Conservation (phyloP, 2,329 filamentous ascomycete species). For the Lasiodiplodia sp. region DNA sequence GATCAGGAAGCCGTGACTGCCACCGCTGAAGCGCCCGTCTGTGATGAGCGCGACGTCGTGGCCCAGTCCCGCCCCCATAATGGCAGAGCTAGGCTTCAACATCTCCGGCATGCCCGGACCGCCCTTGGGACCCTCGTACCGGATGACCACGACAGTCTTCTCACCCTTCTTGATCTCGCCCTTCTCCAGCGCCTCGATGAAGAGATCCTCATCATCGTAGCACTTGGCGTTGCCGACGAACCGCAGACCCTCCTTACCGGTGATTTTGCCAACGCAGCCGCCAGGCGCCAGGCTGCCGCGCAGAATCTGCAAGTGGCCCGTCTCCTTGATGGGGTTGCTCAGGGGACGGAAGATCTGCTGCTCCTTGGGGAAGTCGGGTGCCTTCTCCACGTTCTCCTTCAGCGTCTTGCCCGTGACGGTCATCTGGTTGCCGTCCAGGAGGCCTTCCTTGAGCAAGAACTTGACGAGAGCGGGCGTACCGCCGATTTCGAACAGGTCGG, state of each 20-base stretch:
- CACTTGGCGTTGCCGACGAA: conserved; percentile 75
- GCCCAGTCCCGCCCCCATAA: conserved; percentile 77
- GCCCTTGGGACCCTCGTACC: conserved; percentile 76
- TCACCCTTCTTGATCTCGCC: conserved; percentile 77
- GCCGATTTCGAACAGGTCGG: conserved; percentile 66
- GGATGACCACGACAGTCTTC: conserved; percentile 78
- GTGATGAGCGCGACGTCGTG: conserved; percentile 78
- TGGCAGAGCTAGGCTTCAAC: conserved; percentile 74
- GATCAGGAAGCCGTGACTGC: conserved; percentile 85
- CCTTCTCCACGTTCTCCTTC: conserved; percentile 60
- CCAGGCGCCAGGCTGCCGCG: conserved; percentile 73
- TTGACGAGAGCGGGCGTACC: conserved; percentile 59
- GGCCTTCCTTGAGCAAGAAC: conserved; percentile 57
- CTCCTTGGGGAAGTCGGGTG: conserved; percentile 69
- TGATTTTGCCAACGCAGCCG: conserved; percentile 77
- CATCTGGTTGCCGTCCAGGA: conserved; percentile 56
- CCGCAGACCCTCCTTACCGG: conserved; percentile 73
- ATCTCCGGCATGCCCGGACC: conserved; percentile 79
- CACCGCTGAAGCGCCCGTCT: conserved; percentile 79
- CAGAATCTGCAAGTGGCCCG: conserved; percentile 77
- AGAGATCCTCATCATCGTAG: conserved; percentile 73
- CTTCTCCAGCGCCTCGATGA: conserved; percentile 71
- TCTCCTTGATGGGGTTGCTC: conserved; percentile 72
- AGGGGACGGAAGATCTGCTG: conserved; percentile 75
- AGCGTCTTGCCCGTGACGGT: conserved; percentile 60